Evolutionary conservation across 306 rosid genomes (phyloP).

Genomic region (Lagenaria siceraria): DNA sequence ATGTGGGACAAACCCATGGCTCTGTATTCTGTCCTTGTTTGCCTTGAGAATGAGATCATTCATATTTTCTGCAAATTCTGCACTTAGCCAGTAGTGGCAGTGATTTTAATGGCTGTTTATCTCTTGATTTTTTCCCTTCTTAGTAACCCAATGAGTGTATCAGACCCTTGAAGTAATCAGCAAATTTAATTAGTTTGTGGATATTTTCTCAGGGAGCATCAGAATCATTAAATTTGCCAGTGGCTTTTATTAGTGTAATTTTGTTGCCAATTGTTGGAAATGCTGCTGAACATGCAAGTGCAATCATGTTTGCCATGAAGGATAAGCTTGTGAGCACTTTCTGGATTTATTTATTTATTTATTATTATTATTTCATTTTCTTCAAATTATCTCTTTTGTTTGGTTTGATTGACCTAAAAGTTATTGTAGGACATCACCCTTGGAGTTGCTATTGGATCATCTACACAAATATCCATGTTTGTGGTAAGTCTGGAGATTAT

Average conservation of each 20-base stretch:
- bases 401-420: constrained; percentile 18
- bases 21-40: not conserved
- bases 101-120: not conserved
- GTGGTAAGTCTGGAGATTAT: constrained; percentile 43
- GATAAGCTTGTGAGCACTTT: constrained; percentile 81
- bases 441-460: constrained; percentile 93
- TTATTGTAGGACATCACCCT: constrained; percentile 64
- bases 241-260: constrained; percentile 86
- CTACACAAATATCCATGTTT: constrained; percentile 94
- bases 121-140: not conserved
- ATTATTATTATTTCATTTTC: not conserved
- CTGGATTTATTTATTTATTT: not conserved
- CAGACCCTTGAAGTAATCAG: not conserved
- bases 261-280: constrained; percentile 79
- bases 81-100: not conserved
- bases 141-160: no score
- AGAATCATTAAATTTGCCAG: constrained; percentile 55
- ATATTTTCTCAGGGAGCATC: constrained; percentile 70
- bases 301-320: constrained; percentile 91
- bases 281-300: constrained; percentile 71
- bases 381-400: constrained; percentile 6
- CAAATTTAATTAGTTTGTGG: not conserved
- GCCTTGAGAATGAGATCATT: not conserved
- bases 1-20: no score
- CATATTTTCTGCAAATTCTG: not conserved